Evolutionary conservation across 1,139 yeast species (phyloP).

Genomic region (Saccharomyces hybrid): DNA sequence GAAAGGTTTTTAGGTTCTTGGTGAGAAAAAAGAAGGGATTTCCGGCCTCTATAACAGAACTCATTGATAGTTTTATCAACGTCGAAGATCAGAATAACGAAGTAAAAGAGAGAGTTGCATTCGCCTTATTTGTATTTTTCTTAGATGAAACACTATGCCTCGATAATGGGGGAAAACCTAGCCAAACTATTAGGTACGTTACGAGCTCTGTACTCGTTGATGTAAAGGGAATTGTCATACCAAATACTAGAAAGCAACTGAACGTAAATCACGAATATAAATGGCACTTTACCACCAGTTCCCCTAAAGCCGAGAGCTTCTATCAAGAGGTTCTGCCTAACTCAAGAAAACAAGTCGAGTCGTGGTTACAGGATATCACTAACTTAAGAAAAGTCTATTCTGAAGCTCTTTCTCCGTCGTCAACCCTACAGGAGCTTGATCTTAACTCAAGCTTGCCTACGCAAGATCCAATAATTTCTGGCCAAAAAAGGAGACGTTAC

Average conservation of each 20-base stretch:
- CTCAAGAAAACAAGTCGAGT: constrained; percentile 14
- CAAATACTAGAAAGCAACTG: constrained; percentile 11
- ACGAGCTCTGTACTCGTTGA: constrained; percentile 17
- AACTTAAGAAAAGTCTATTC: constrained; percentile 5
- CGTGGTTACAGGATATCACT: constrained; percentile 18
- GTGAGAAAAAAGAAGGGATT: constrained; percentile 15
- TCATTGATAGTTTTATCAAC: constrained; percentile 12
- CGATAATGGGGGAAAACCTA: constrained; percentile 6
- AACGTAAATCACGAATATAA: constrained; percentile 8
- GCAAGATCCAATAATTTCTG: constrained; percentile 8
- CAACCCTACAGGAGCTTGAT: constrained; percentile 14
- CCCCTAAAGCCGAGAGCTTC: constrained; percentile 17
- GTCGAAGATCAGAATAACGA: constrained; percentile 11
- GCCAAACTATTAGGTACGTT: constrained; percentile 7
- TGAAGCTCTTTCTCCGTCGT: constrained; percentile 11
- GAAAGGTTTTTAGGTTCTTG: constrained; percentile 26
- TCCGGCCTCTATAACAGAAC: constrained; percentile 14
- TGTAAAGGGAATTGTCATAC: constrained; percentile 13
- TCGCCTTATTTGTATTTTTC: constrained; percentile 21
- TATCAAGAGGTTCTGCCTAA: constrained; percentile 17
- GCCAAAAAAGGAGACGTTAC: constrained; percentile 19
- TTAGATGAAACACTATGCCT: constrained; percentile 17
- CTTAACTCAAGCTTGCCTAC: constrained; percentile 14
- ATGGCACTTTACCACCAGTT: constrained; percentile 14
- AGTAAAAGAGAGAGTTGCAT: constrained; percentile 12